A percentile compares a stretch with the other conserved stretches of the same genome.
phyloP scores from a whole-genome alignment of 1,284 basidiomycete genomes.

The Papiliotrema nemorosa region DNA sequence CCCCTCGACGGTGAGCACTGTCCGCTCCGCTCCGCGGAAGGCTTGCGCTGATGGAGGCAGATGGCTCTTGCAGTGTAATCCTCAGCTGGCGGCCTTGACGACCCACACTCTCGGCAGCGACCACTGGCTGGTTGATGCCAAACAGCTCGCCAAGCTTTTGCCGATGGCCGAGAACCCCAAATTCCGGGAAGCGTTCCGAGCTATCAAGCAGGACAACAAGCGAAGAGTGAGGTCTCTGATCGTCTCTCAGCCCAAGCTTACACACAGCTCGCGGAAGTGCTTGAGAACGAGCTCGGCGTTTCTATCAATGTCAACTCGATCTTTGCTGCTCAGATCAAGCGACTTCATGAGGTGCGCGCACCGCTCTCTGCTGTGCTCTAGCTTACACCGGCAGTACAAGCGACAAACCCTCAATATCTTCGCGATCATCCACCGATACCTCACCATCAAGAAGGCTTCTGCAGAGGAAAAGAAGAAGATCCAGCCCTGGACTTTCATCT shows the following conservation, averaged over 20 bases:
- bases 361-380: background rate
- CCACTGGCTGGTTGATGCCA: slow-evolving; percentile 67
- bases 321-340: slow-evolving; percentile 91
- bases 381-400: slow-evolving; percentile 71
- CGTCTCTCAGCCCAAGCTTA: slow-evolving; percentile 6
- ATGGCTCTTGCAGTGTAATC: slow-evolving; percentile 93
- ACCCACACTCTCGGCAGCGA: slow-evolving; percentile 72
- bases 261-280: slow-evolving; percentile 60
- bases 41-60: slow-evolving; percentile 44
- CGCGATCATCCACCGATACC: slow-evolving; percentile 81
- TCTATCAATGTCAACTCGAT: slow-evolving; percentile 68
- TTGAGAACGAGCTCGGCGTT: slow-evolving; percentile 67
- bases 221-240: slow-evolving; percentile 52
- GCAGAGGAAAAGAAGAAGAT: slow-evolving; percentile 74
- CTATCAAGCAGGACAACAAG: slow-evolving; percentile 83
- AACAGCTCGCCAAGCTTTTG: slow-evolving; percentile 42
- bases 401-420: slow-evolving; percentile 51
- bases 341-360: slow-evolving; percentile 47
- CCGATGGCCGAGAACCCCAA: slow-evolving; percentile 64
- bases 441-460: slow-evolving; percentile 71
- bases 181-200: slow-evolving; percentile 74
- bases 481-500: slow-evolving; percentile 63
- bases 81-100: slow-evolving; percentile 74
- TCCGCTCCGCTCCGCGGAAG: background rate
- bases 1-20: slow-evolving; percentile 25